phyloP scores from a whole-genome alignment of 176 grass and related monocot genomes.

The Oryza meridionalis region DNA sequence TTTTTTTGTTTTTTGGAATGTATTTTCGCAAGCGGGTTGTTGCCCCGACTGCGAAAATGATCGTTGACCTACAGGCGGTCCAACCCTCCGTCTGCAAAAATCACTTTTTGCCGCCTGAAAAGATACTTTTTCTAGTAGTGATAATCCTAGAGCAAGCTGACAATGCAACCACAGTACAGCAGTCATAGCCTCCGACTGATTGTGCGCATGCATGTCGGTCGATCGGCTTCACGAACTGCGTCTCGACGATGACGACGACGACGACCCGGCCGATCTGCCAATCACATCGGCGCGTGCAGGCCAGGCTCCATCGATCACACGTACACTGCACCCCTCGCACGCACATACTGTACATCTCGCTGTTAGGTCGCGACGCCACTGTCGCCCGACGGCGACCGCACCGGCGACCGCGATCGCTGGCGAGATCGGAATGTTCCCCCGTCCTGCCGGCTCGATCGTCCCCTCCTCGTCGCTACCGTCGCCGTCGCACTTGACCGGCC shows the following conservation, averaged over 20 bases:
- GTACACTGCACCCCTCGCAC: not conserved
- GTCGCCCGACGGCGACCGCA: constrained; percentile 30
- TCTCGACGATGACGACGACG: not conserved
- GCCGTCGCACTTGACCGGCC: constrained; percentile 13
- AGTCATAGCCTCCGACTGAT: not conserved
- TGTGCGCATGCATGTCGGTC: constrained; percentile 18
- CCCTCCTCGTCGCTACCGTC: constrained; percentile 5
- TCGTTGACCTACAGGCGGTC: no score
- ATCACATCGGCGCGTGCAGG: not conserved
- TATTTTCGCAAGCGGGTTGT: no score
- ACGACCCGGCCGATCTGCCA: not conserved
- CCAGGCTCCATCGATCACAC: not conserved
- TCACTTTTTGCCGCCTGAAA: no score
- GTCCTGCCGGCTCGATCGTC: not conserved
- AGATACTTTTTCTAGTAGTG: no score
- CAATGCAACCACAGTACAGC: not conserved
- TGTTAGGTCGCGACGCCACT: not conserved
- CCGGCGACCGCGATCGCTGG: constrained; percentile 22
- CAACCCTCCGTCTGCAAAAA: no score
- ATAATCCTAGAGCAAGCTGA: constrained; percentile 29
- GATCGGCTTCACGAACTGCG: not conserved
- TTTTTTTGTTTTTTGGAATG: no score
- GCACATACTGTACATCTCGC: no score
- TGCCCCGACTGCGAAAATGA: no score
- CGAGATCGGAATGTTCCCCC: constrained; percentile 44